Evolutionary conservation across 2,329 filamentous ascomycete species (phyloP).

Genomic region (Scorias spongiosa): DNA sequence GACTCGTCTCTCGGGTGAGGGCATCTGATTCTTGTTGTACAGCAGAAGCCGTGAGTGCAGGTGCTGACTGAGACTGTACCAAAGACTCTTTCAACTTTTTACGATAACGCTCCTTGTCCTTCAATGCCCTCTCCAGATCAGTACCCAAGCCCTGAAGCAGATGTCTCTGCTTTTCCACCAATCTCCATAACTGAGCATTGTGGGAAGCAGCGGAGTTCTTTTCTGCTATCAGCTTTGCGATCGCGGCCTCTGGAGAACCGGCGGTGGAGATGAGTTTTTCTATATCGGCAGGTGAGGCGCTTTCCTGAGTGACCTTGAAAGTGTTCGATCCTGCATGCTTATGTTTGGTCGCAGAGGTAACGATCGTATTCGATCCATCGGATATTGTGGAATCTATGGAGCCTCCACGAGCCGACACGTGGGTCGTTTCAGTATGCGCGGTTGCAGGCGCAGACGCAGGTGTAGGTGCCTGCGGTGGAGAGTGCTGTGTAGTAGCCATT

Average conservation of each 20-base stretch:
- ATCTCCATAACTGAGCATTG: slow-evolving; percentile 82
- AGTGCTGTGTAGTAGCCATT: slow-evolving; percentile 5
- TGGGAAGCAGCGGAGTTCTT: slow-evolving; percentile 80
- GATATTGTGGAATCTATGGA: slow-evolving; percentile 94
- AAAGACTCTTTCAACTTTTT: slow-evolving; percentile 72
- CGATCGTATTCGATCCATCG: slow-evolving; percentile 23
- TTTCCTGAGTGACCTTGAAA: slow-evolving; percentile 38
- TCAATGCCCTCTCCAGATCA: slow-evolving; percentile 76
- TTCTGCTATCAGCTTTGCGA: slow-evolving; percentile 77
- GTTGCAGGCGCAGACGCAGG: slow-evolving; percentile 21
- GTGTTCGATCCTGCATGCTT: slow-evolving; percentile 10
- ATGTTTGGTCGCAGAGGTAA: slow-evolving; percentile 20
- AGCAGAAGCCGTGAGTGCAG: slow-evolving; percentile 10
- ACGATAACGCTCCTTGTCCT: slow-evolving; percentile 88
- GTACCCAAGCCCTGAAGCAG: slow-evolving; percentile 92
- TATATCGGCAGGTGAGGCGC: slow-evolving; percentile 57
- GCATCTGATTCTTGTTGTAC: slow-evolving; percentile 5
- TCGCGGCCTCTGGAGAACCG: slow-evolving; percentile 76
- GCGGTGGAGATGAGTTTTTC: slow-evolving; percentile 65
- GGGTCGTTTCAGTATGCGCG: slow-evolving; percentile 11
- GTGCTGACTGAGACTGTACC: slow-evolving; percentile 25
- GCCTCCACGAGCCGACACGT: slow-evolving; percentile 46
- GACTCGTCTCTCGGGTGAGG: slow-evolving; percentile 12
- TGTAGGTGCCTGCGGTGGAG: slow-evolving; percentile 21
- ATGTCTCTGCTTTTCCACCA: slow-evolving; percentile 89